These are phyloP conservation scores for Boletus sp. DNA, from an alignment of 768 basidiomycete genomes.

Conservation along the genomic window DNA sequence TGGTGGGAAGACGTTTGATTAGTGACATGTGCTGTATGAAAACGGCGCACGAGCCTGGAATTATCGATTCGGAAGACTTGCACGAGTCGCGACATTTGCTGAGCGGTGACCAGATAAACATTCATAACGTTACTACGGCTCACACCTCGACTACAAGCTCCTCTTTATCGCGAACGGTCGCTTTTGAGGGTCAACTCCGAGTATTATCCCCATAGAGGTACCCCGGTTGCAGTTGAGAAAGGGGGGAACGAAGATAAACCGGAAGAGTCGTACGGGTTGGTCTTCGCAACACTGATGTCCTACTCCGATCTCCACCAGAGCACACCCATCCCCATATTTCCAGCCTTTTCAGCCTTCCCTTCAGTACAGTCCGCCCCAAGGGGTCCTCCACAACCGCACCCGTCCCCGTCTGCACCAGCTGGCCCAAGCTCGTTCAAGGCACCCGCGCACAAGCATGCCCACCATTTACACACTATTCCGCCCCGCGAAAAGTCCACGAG, in stretches of 20 bases:
- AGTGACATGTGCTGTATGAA: too few relatives aligned
- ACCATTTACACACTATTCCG: conserved; percentile 83
- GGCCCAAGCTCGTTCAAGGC: conserved; percentile 48
- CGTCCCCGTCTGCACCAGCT: conserved; percentile 15
- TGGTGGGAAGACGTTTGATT: too few relatives aligned
- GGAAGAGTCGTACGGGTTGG: not conserved
- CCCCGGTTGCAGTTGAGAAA: too few relatives aligned
- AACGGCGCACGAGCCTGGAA: too few relatives aligned
- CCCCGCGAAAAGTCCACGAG: conserved; percentile 87
- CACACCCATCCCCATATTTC: conserved; percentile 13
- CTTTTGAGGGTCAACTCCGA: too few relatives aligned
- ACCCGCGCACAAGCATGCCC: conserved; percentile 85
- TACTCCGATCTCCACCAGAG: conserved; percentile 24
- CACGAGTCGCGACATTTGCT: too few relatives aligned
- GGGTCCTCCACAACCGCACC: conserved; percentile 5
- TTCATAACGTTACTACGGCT: too few relatives aligned
- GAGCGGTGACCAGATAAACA: too few relatives aligned
- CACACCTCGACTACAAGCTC: too few relatives aligned
- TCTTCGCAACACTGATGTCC: conserved; percentile 12
- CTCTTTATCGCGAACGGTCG: too few relatives aligned
- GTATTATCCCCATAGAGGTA: too few relatives aligned
- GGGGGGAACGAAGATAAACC: conserved; percentile 22
- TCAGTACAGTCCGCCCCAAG: conserved; percentile 10
- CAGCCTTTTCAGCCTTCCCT: conserved; percentile 19
- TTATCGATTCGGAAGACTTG: too few relatives aligned